A percentile compares a stretch with the other conserved stretches of the same genome.
Evolutionary conservation across 106 monocot genomes (phyloP).

Genomic region (Platanthera guangdongensis): DNA sequence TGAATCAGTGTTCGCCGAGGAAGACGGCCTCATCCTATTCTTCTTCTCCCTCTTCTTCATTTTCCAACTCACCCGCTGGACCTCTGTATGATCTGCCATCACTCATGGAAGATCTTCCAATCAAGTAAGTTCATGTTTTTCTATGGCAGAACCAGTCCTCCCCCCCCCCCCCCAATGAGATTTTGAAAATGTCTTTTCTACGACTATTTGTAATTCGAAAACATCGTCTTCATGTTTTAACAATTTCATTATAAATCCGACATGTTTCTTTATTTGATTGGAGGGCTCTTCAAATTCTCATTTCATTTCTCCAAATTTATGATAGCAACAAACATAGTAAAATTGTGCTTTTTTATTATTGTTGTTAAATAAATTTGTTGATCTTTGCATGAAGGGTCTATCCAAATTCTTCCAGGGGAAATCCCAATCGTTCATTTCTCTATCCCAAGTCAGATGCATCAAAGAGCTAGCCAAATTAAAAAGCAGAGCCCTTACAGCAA

Average conservation of each 20-base stretch:
- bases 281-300: too few relatives aligned
- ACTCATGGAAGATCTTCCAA: too few relatives aligned
- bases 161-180: too few relatives aligned
- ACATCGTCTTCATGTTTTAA: too few relatives aligned
- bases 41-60: neutral
- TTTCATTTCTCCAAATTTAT: too few relatives aligned
- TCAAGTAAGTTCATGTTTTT: too few relatives aligned
- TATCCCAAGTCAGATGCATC: conserved; percentile 25
- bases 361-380: neutral
- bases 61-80: neutral
- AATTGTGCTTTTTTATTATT: neutral
- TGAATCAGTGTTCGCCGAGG: neutral
- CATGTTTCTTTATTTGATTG: too few relatives aligned
- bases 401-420: conserved; percentile 48
- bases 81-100: too few relatives aligned
- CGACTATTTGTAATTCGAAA: neutral
- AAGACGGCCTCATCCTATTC: neutral
- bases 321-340: too few relatives aligned
- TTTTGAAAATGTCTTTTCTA: too few relatives aligned
- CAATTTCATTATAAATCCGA: too few relatives aligned
- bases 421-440: conserved; percentile 45
- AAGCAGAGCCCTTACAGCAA: conserved; percentile 22
- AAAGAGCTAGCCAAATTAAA: conserved; percentile 47
- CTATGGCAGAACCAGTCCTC: too few relatives aligned
- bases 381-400: conserved; percentile 33